phyloP scores from a whole-genome alignment of 257 asterid genomes.

The Rhazya stricta region DNA sequence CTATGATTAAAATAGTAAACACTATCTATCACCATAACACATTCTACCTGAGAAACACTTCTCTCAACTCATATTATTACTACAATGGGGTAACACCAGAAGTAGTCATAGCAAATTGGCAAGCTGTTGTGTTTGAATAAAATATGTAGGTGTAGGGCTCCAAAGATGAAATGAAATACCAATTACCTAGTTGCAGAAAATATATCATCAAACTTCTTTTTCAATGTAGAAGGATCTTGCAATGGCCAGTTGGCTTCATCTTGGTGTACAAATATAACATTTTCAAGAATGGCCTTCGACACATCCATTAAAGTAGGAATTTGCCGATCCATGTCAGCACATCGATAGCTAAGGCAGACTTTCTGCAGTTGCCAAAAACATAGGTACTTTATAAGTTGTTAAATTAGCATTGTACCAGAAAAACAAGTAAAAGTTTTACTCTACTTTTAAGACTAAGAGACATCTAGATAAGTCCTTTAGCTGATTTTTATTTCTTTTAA shows the following conservation, averaged over 20 bases:
- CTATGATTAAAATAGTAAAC: not conserved
- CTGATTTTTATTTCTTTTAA: not conserved
- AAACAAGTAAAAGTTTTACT: not conserved
- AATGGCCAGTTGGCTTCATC: slow-evolving; percentile 99
- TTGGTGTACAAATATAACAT: slow-evolving; percentile 96
- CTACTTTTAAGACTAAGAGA: not conserved
- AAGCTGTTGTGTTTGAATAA: not conserved
- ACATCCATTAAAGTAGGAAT: slow-evolving; percentile 99
- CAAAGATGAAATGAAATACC: slow-evolving; percentile 7
- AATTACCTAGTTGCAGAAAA: slow-evolving; percentile 93
- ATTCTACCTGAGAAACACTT: slow-evolving; percentile 3
- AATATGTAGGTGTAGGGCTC: not conserved
- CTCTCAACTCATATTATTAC: not conserved
- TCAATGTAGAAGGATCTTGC: slow-evolving; percentile 86
- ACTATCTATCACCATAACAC: not conserved
- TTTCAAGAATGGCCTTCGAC: slow-evolving; percentile 93
- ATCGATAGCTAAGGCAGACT: slow-evolving; percentile 94
- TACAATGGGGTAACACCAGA: not conserved
- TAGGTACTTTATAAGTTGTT: not conserved
- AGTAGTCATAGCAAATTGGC: not conserved
- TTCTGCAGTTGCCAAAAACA: slow-evolving; percentile 55
- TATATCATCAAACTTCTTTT: slow-evolving; percentile 94
- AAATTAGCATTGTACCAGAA: not conserved
- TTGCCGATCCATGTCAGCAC: slow-evolving; percentile 99
- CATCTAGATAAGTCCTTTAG: not conserved